Evolutionary conservation across 1,284 basidiomycete genomes (phyloP).

Genomic region (Malassezia pachydermatis): DNA sequence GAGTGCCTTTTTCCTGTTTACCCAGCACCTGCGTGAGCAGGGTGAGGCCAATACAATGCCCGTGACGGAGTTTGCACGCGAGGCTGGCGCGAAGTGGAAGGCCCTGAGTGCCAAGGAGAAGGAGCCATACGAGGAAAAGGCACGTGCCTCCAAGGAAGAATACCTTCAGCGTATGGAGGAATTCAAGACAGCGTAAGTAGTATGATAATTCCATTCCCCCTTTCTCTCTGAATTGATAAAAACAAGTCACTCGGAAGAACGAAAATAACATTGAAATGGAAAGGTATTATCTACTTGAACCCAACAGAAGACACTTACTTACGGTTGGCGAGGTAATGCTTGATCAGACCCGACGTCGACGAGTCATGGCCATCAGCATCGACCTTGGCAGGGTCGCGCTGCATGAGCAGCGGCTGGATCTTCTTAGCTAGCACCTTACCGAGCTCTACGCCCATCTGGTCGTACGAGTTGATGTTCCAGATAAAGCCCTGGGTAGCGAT

Average conservation of each 20-base stretch:
- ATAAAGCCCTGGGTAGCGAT: conserved; percentile 94
- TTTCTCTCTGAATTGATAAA: too few relatives aligned
- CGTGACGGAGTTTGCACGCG: conserved; percentile 25
- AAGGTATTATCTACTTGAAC: too few relatives aligned
- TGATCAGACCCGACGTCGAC: conserved; percentile 51
- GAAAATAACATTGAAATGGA: too few relatives aligned
- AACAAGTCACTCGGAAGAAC: too few relatives aligned
- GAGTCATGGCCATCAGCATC: conserved; percentile 64
- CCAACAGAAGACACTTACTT: too few relatives aligned
- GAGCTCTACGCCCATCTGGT: conserved; percentile 56
- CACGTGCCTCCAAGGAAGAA: conserved; percentile 22
- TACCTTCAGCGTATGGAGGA: conserved; percentile 28
- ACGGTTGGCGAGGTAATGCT: conserved; percentile 34
- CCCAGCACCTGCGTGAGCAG: conserved; percentile 29
- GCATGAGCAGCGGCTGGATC: conserved; percentile 75
- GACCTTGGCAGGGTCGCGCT: conserved; percentile 61
- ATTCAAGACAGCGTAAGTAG: conserved; percentile 16
- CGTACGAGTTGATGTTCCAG: conserved; percentile 96
- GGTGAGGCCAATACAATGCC: conserved; percentile 15
- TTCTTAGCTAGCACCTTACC: conserved; percentile 90
- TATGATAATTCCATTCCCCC: neutral
- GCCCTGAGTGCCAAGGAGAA: conserved; percentile 26
- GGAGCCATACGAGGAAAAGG: conserved; percentile 28
- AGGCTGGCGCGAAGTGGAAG: conserved; percentile 32
- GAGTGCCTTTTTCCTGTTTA: conserved; percentile 35